Percentiles rank a stretch among this genome's conserved stretches.
Conservation (phyloP, 345 rosid genomes). For the Syzygium aqueum region DNA sequence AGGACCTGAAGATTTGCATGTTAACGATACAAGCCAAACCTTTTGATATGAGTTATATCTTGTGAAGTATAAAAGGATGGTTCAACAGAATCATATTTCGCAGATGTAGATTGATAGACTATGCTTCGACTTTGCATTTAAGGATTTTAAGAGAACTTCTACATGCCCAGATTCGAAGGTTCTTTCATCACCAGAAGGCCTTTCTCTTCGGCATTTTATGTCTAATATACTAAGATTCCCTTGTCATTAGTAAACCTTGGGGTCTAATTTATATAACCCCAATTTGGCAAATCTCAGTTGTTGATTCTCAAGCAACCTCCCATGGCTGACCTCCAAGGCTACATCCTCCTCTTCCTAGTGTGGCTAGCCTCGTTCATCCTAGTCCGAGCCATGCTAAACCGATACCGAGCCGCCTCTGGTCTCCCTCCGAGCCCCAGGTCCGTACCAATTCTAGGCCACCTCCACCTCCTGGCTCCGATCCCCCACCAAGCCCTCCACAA, state of each 20-base stretch:
- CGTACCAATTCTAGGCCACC: slow-evolving; percentile 53
- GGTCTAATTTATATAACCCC: background rate
- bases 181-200: background rate
- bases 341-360: slow-evolving; percentile 19
- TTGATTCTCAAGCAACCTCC: background rate
- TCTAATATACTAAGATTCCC: background rate
- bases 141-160: background rate
- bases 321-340: slow-evolving; percentile 24
- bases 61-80: background rate
- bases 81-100: background rate
- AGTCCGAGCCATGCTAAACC: slow-evolving; percentile 14
- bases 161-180: background rate
- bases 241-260: background rate
- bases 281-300: background rate
- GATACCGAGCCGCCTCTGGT: background rate
- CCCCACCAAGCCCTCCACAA: slow-evolving; percentile 59
- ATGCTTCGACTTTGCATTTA: background rate
- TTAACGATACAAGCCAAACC: background rate
- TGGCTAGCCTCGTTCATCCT: slow-evolving; percentile 31
- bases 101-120: background rate
- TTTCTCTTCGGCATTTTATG: background rate
- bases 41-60: background rate
- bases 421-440: slow-evolving; percentile 46
- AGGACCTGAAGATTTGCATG: background rate
- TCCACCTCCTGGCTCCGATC: slow-evolving; percentile 47